A percentile compares a stretch with the other conserved stretches of the same genome.
These are phyloP conservation scores for Hygrocybe coccinea DNA, from an alignment of 768 basidiomycete species.

Conservation along the genomic window DNA sequence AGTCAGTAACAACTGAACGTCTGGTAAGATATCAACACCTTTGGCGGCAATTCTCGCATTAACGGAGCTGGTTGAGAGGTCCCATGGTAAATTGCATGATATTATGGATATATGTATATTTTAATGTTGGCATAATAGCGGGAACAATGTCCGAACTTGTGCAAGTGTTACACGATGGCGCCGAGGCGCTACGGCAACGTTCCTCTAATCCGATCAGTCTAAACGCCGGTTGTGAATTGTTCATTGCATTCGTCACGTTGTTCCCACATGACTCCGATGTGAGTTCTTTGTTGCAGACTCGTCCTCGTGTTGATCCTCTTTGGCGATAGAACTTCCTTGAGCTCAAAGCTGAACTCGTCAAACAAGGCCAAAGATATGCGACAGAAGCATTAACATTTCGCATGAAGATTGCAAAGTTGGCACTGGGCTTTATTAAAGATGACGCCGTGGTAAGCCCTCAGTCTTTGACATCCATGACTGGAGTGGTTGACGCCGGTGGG, in stretches of 20 bases:
- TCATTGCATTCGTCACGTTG: constrained; percentile 82
- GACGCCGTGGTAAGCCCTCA: constrained; percentile 68
- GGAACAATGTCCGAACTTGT: constrained; percentile 93
- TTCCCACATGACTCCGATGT: constrained; percentile 80
- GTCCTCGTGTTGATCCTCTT: constrained; percentile 12
- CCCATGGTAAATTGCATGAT: constrained; percentile 53
- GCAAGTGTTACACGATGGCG: constrained; percentile 73
- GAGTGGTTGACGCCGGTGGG: neutral
- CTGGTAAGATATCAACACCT: constrained; percentile 67
- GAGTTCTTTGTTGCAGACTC: constrained; percentile 28
- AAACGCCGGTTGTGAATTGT: constrained; percentile 85
- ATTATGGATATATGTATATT: constrained; percentile 2
- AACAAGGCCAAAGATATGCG: constrained; percentile 74
- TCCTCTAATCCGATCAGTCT: constrained; percentile 76
- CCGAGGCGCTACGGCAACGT: constrained; percentile 54
- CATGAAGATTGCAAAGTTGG: constrained; percentile 81
- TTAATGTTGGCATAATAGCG: constrained; percentile 39
- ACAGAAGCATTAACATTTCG: constrained; percentile 79
- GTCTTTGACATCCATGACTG: neutral
- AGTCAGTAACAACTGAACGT: neutral
- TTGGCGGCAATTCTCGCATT: constrained; percentile 85
- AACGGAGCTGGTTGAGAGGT: constrained; percentile 74
- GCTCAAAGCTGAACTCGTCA: constrained; percentile 77
- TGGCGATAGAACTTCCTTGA: constrained; percentile 67
- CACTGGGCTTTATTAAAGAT: constrained; percentile 92